Percentiles rank a stretch among this genome's conserved stretches.
Evolutionary conservation across 1,139 yeast species (phyloP).

Genomic region (Suhomyces kunorum): DNA sequence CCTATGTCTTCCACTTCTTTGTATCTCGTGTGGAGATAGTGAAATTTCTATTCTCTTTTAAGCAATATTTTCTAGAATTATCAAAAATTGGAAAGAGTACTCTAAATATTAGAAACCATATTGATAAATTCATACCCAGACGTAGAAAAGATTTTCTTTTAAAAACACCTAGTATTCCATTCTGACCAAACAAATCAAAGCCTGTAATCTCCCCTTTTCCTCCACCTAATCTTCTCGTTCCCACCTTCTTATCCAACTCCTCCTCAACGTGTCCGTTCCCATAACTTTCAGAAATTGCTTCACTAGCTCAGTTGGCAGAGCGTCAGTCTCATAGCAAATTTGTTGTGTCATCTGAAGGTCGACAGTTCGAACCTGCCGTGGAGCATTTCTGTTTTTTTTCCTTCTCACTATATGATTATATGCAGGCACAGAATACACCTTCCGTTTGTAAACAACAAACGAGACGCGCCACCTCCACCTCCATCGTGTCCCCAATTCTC

Average conservation of each 20-base stretch:
- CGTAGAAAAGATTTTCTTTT: no score
- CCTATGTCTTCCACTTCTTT: no score
- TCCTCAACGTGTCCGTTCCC: not conserved
- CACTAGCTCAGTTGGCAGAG: conserved; percentile 55
- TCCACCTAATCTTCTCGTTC: not conserved
- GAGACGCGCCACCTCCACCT: conserved; percentile 8
- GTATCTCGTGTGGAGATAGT: no score
- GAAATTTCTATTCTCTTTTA: no score
- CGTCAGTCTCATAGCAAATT: conserved; percentile 47
- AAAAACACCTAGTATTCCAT: no score
- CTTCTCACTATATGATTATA: not conserved
- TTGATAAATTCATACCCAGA: no score
- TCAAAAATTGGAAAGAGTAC: no score
- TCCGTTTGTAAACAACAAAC: conserved; percentile 12
- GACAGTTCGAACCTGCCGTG: conserved; percentile 59
- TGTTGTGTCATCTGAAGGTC: conserved; percentile 51
- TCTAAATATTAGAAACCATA: no score
- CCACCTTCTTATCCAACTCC: not conserved
- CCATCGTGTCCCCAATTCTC: not conserved
- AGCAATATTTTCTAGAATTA: no score
- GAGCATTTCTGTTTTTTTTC: conserved; percentile 36
- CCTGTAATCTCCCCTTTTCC: no score
- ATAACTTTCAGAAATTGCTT: conserved; percentile 24
- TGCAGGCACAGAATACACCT: not conserved
- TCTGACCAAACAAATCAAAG: no score